These are phyloP conservation scores for Fusarium aywerte DNA, from an alignment of 2,329 filamentous ascomycete genomes.

Conservation along the genomic window DNA sequence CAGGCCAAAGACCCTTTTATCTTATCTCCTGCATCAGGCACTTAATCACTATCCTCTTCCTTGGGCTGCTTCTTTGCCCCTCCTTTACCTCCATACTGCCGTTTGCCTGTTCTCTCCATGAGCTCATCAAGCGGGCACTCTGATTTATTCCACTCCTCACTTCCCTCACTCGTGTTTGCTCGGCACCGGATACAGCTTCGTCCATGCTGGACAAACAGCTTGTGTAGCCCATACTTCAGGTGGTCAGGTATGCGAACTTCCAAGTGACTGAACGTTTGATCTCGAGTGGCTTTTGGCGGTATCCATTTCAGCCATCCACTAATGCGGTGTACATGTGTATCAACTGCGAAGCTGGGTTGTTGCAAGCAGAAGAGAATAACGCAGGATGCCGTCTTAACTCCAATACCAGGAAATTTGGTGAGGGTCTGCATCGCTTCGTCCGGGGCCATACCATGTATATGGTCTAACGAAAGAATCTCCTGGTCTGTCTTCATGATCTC, in stretches of 20 bases:
- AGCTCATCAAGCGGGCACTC: constrained; percentile 42
- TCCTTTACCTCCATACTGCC: constrained; percentile 31
- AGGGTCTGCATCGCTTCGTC: constrained; percentile 46
- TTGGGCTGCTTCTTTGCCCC: constrained; percentile 33
- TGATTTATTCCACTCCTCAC: constrained; percentile 41
- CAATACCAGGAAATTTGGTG: constrained; percentile 45
- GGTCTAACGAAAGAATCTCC: constrained; percentile 42
- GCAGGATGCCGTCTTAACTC: constrained; percentile 46
- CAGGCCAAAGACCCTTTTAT: not conserved
- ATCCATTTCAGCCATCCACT: constrained; percentile 45
- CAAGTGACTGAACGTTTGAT: constrained; percentile 44
- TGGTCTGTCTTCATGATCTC: constrained; percentile 45
- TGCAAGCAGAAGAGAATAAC: constrained; percentile 46
- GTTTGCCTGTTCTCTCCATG: constrained; percentile 43
- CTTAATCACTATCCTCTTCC: constrained; percentile 33
- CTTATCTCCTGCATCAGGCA: not conserved
- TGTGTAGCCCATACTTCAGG: constrained; percentile 45
- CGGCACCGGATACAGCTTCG: constrained; percentile 43
- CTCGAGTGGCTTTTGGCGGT: constrained; percentile 43
- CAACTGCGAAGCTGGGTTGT: constrained; percentile 46
- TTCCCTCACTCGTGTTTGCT: constrained; percentile 46
- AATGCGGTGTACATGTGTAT: constrained; percentile 45
- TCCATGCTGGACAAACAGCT: constrained; percentile 45
- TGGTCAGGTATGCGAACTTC: constrained; percentile 44
- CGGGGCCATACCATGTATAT: constrained; percentile 45